Base-by-base conservation (phyloP, 495 filamentous ascomycete species). In the Neurospora sp. region DNA sequence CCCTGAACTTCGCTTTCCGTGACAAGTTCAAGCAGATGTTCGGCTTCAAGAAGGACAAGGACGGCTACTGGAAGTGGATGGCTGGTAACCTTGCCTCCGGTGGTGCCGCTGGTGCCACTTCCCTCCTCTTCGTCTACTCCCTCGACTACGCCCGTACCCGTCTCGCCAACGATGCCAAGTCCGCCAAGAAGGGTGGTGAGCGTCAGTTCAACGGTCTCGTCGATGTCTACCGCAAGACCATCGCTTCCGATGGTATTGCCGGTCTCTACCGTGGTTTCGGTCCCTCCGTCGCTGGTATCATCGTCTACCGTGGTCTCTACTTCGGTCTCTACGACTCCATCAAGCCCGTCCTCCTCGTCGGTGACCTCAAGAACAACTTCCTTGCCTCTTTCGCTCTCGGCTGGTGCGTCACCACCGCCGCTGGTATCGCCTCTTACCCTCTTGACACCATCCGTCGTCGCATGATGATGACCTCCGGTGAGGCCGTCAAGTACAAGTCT, bases 181-280 rank as follows among this genome's bases (percentile, higher is more conserved):
- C 85, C 78, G 93, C 96, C 84, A 96, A 96, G 91, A 92, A 91
- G 85, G 90, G 92, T 86, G 96, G 96, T 91, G 95, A 94, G 72
- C 96, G 96, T 82, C 96, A 99, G 88, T 99, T 98, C 94, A 98
- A 98, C 90, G 96, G 96, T 84, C 90, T 99, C 77, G 83, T 99
- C 72, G 96, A 99, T 81, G 96, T 99, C 85, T 99, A 99, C 94
- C 94, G 93, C 91, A 99, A 99, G 95, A 99, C 96, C 82, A 89
- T 98, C 77, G 96, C 96, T 76, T 91, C 92, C 81, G 96, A 99
- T 84, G 96, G 96, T 95, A 88, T 99, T 85, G 90, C 91, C 82
- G 96, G 96, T 94, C 93, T 99, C 81, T 99, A 99, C 92, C 96
- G 96, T 94, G 96, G 96, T 89, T 99, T 99, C 92, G 93, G 93